phyloP scores from a whole-genome alignment of 495 filamentous ascomycete species.

The Choiromyces venosus region DNA sequence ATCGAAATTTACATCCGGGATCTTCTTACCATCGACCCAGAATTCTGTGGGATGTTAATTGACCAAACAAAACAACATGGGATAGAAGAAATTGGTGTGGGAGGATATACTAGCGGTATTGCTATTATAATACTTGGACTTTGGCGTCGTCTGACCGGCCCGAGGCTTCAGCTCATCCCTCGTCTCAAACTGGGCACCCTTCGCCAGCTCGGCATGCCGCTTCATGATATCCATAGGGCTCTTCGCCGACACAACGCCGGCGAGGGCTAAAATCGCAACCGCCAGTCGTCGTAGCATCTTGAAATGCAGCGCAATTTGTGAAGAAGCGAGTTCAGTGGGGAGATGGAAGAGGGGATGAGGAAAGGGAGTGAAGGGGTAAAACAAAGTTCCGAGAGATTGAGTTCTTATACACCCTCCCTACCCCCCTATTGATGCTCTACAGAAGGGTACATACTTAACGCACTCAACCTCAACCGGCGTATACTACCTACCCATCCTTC shows the following conservation, averaged over 20 bases:
- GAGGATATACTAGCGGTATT: slow-evolving; percentile 14
- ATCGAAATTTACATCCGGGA: slow-evolving; percentile 70
- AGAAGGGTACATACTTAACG: background rate
- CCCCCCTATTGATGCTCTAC: background rate
- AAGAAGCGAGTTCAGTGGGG: background rate
- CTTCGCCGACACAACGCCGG: background rate
- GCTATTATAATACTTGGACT: slow-evolving; percentile 20
- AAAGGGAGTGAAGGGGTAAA: background rate
- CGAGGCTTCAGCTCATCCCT: background rate
- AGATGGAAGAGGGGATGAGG: background rate
- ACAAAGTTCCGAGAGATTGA: background rate
- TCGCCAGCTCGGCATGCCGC: slow-evolving; percentile 3
- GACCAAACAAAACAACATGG: background rate
- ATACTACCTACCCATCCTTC: background rate
- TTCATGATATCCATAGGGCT: slow-evolving; percentile 15
- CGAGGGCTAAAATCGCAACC: background rate
- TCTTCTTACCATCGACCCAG: slow-evolving; percentile 58
- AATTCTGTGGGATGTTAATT: slow-evolving; percentile 44
- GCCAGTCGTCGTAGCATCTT: background rate
- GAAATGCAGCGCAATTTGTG: background rate
- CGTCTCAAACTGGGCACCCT: background rate
- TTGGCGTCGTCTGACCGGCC: slow-evolving; percentile 1
- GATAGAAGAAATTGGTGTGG: background rate
- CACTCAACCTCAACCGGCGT: background rate
- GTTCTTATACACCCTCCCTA: background rate